Evolutionary conservation across 495 filamentous ascomycete species (phyloP), one percentile per base, ranked within the genome.

Genomic region (Penicillium waksmanii): DNA sequence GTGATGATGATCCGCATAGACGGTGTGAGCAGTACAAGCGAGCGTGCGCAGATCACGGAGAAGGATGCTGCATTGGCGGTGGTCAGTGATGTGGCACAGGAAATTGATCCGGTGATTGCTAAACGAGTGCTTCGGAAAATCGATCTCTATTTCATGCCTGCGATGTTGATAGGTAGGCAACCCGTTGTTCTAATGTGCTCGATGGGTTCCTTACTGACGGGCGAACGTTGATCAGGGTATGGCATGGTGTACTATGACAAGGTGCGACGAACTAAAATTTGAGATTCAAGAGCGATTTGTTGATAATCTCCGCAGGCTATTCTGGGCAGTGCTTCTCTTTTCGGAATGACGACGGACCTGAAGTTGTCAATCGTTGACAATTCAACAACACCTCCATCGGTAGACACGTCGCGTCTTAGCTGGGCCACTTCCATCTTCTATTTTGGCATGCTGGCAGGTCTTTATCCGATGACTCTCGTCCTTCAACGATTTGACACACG

Each of bases 341-440:
- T 92, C 69, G 88, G 88, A 58, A 91, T 91, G 88, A 90, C 88
- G 0, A 75, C 79, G 18, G 89, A 92, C 67, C 77, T 91, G 34
- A 53, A 71, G 5, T 81, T 91, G 43, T 63, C 68, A 33, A 71
- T 87, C 0, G 65, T 80, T 27, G 77, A 86, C 60, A 72, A 77
- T 56, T 74, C 80, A 8, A 85, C 79, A 2, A 76, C 69, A 18
- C 86, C 87, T 0, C 77, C 85, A 0, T 77, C 77, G 3, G 82
- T 76, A 19, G 79, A 86, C 62, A 89, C 88, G 7, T 80, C 80
- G 0, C 81, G 88, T 12, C 79, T 91, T 31, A 85, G 82, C 61
- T 91, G 88, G 89, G 88, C 89, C 17, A 90, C 87, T 0, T 90
- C 87, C 1, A 77, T 91, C 66, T 92, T 92, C 75, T 92, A 91